Percentiles rank a stretch among this genome's conserved stretches.
These are phyloP conservation scores for Daedalea quercina DNA, from an alignment of 768 basidiomycete genomes.

Conservation along the genomic window DNA sequence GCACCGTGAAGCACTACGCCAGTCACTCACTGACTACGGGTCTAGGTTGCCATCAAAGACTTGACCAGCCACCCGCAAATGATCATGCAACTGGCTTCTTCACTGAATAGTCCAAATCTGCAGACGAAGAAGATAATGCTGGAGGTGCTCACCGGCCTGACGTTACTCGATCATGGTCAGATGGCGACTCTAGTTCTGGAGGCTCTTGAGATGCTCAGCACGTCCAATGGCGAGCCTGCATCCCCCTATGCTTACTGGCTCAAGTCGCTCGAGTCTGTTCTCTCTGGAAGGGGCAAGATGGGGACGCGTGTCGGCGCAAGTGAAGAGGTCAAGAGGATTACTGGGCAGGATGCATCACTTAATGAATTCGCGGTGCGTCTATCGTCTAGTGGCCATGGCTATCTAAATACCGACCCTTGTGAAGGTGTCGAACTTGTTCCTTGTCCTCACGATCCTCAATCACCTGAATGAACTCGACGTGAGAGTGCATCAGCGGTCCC, in stretches of 20 bases:
- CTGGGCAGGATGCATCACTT: constrained; percentile 58
- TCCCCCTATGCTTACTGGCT: constrained; percentile 85
- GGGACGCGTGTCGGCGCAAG: constrained; percentile 94
- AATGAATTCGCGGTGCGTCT: constrained; percentile 80
- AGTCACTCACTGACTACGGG: constrained; percentile 10
- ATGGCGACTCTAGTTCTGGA: constrained; percentile 62
- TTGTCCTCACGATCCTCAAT: constrained; percentile 63
- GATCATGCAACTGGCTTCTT: constrained; percentile 73
- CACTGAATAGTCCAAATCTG: constrained; percentile 76
- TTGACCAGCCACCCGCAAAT: constrained; percentile 67
- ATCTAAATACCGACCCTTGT: not conserved
- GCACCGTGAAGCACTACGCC: constrained; percentile 1
- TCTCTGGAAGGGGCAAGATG: constrained; percentile 88
- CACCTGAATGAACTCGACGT: constrained; percentile 73
- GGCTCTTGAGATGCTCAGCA: constrained; percentile 70
- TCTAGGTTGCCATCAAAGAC: constrained; percentile 61
- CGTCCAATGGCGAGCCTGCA: constrained; percentile 50
- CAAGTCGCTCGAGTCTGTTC: constrained; percentile 63
- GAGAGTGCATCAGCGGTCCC: constrained; percentile 78
- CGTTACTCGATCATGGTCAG: constrained; percentile 56
- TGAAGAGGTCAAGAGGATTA: constrained; percentile 72
- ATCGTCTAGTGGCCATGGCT: not conserved
- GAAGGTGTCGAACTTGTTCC: constrained; percentile 63
- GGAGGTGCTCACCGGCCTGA: constrained; percentile 73
- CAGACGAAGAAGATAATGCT: constrained; percentile 70